These are phyloP conservation scores for Vickermania spadyakhi DNA, from an alignment of 208 protist species.

Conservation along the genomic window DNA sequence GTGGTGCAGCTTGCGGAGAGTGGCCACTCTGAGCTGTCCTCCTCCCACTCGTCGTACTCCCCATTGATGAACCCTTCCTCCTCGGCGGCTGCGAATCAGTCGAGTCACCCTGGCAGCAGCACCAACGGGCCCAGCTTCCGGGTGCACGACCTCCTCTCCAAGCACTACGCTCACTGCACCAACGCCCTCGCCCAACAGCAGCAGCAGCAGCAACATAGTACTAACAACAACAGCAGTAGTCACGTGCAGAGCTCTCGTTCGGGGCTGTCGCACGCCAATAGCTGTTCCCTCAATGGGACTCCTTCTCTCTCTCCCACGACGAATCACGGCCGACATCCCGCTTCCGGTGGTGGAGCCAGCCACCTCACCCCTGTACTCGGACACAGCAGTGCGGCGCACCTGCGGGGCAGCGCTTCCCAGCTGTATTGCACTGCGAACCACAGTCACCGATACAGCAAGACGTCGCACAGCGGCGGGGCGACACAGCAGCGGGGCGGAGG, in stretches of 20 bases:
- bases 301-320: not conserved
- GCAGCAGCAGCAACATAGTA: not conserved
- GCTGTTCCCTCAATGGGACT: not conserved
- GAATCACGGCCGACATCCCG: not conserved
- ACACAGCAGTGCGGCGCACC: too few relatives aligned
- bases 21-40: constrained; percentile 1
- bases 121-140: not conserved
- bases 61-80: not conserved
- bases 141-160: not conserved
- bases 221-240: not conserved
- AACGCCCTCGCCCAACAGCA: not conserved
- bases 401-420: too few relatives aligned
- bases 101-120: not conserved
- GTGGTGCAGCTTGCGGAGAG: not conserved
- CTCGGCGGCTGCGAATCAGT: not conserved
- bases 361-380: too few relatives aligned
- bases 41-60: not conserved
- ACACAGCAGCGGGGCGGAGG: too few relatives aligned
- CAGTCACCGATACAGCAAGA: too few relatives aligned
- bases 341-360: too few relatives aligned
- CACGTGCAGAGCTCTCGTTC: not conserved
- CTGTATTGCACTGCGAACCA: too few relatives aligned
- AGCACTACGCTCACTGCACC: not conserved
- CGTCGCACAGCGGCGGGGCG: too few relatives aligned
- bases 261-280: not conserved